phyloP scores from a whole-genome alignment of 2,329 filamentous ascomycete genomes.

The Cytospora leucostoma region DNA sequence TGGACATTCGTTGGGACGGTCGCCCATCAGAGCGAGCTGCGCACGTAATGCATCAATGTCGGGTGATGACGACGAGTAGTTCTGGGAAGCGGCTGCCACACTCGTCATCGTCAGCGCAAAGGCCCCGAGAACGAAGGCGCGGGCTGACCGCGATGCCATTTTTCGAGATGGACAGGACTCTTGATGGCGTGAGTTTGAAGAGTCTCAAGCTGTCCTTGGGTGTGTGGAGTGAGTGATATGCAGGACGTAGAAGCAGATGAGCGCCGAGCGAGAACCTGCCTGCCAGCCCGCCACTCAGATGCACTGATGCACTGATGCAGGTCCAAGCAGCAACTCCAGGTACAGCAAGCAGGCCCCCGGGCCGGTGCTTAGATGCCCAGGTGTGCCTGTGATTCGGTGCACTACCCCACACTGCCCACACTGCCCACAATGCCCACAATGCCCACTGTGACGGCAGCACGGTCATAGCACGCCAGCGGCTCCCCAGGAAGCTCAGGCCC shows the following conservation, averaged over 20 bases:
- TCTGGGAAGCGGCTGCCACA: conserved; percentile 45
- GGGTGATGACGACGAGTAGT: conserved; percentile 53
- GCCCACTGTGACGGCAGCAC: background rate
- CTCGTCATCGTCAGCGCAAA: conserved; percentile 48
- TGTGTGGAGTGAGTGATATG: background rate
- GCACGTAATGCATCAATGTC: conserved; percentile 59
- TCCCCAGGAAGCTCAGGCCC: conserved; percentile 1
- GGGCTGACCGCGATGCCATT: conserved; percentile 44
- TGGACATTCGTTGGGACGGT: conserved; percentile 75
- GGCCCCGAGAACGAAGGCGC: conserved; percentile 43
- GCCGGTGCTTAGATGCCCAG: no score
- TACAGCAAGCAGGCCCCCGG: background rate
- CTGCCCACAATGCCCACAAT: background rate
- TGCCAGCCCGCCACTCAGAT: background rate
- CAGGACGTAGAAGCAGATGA: background rate
- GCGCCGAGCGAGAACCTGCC: background rate
- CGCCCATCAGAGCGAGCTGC: conserved; percentile 70
- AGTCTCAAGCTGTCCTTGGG: conserved; percentile 8
- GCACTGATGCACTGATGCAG: background rate
- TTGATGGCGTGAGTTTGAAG: background rate
- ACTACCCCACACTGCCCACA: background rate
- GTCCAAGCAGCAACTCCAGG: background rate
- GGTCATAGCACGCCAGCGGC: background rate
- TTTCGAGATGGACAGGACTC: conserved; percentile 28
- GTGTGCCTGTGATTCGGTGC: background rate